Percentiles rank a stretch among this genome's conserved stretches.
phyloP scores from a whole-genome alignment of 2,329 filamentous ascomycete species.

The Lecanicillium sp. region DNA sequence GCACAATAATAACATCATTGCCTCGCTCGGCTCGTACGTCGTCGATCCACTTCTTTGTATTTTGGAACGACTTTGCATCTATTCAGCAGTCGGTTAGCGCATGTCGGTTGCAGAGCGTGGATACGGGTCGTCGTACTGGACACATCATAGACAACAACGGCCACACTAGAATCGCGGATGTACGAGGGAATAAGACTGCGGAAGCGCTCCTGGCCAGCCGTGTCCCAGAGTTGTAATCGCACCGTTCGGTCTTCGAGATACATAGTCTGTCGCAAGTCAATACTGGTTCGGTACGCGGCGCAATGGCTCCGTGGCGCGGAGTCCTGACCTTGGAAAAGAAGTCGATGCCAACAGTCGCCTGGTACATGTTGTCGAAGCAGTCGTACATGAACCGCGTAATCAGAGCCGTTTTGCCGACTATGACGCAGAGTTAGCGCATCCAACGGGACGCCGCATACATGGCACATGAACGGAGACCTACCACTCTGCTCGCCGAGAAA shows the following conservation, averaged over 20 bases:
- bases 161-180: constrained; percentile 95
- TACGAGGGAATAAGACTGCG: constrained; percentile 95
- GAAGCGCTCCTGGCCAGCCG: constrained; percentile 94
- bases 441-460: constrained; percentile 10
- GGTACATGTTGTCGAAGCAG: constrained; percentile 99
- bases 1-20: constrained; percentile 96
- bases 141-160: constrained; percentile 98
- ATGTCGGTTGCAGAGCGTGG: constrained; percentile 5
- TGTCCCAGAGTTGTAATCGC: constrained; percentile 96
- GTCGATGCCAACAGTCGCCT: constrained; percentile 98
- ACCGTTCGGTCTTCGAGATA: constrained; percentile 98
- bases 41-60: constrained; percentile 99
- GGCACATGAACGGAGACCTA: constrained; percentile 51
- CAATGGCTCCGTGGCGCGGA: neutral
- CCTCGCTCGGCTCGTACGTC: constrained; percentile 94
- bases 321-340: constrained; percentile 94
- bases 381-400: constrained; percentile 99
- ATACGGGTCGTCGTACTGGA: constrained; percentile 54
- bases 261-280: constrained; percentile 63
- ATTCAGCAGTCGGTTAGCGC: constrained; percentile 6
- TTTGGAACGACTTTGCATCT: constrained; percentile 95
- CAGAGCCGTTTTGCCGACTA: constrained; percentile 97
- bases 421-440: no score
- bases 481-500: constrained; percentile 98
- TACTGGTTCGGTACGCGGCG: neutral